Base-by-base conservation (phyloP, 1,139 yeast genomes). In the Ogataea hybrid region DNA sequence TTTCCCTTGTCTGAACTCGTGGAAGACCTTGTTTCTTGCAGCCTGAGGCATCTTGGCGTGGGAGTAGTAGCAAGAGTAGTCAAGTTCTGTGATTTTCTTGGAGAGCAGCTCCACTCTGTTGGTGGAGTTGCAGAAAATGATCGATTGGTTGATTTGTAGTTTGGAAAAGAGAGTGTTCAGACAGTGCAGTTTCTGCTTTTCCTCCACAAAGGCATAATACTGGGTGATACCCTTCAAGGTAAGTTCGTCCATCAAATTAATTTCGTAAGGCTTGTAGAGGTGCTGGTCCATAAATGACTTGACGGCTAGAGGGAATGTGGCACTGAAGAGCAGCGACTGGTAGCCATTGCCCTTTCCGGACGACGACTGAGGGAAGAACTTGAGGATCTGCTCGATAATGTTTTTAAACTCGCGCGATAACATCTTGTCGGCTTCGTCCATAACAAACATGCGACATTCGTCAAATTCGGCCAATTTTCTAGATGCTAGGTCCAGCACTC, bases 391-490 rank as follows among this genome's bases (percentile, higher is more conserved):
- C 64, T 87, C 96, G 54, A 92, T 87, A 46, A 90, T 82, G 30
- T 81, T 79, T 55, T 86, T 85, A 65, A 92, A 94, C 62, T 92
- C 98, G 55, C 90, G 81, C 36, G 94, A 81, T 51, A 92, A 77
- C 84, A 92, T 87, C 67, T 92, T 94, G 68, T 92, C 99, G 41
- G 98, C 99, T 71, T 92, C 99, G 67, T 92, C 99, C 97, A 92
- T 90, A 43, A 94, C 83, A 62, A 92, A 90, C 64, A 89, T 74
- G 35, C 87, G 83, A 67, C 97, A 88, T 54, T 84, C 87, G 39
- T 87, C 80, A 50, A 94, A 77, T 62, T 92, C 95, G 15, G 95
- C 96, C 44, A 90, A 75, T 44, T 78, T 75, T 71, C 96, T 84
- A 33, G 92, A 77, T 6, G 97, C 96, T 62, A 92, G 77, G 68